phyloP scores from a whole-genome alignment of 495 filamentous ascomycete species.

The Xylaria venustula region DNA sequence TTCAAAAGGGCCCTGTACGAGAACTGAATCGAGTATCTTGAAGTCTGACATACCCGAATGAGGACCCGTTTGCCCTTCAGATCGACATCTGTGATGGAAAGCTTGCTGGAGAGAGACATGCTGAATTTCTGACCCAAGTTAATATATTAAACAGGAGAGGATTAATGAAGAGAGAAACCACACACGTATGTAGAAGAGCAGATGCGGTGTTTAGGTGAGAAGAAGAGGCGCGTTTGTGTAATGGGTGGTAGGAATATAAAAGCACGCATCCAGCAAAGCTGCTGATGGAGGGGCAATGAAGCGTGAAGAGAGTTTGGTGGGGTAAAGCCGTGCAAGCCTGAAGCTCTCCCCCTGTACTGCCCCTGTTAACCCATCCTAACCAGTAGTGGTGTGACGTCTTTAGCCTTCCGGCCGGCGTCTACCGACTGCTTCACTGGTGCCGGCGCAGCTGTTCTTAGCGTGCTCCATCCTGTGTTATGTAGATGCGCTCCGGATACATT shows the following conservation, averaged over 20 bases:
- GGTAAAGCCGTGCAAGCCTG: neutral
- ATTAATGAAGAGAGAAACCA: neutral
- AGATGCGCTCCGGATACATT: slow-evolving; percentile 2
- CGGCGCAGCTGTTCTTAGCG: neutral
- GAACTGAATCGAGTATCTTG: neutral
- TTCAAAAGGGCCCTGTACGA: neutral
- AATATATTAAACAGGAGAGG: neutral
- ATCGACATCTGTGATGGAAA: slow-evolving; percentile 92
- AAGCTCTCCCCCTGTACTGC: neutral
- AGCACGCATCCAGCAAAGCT: slow-evolving; percentile 9
- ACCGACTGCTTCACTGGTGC: neutral
- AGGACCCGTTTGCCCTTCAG: slow-evolving; percentile 97
- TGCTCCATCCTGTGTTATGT: neutral
- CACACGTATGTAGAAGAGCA: neutral
- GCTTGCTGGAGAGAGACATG: slow-evolving; percentile 99
- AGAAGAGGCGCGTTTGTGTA: neutral
- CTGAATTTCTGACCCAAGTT: slow-evolving; percentile 28
- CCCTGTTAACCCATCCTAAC: neutral
- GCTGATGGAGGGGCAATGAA: slow-evolving; percentile 15
- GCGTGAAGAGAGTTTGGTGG: neutral
- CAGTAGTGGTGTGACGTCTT: neutral
- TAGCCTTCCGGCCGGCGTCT: neutral
- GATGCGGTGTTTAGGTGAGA: neutral
- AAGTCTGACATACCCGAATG: slow-evolving; percentile 71
- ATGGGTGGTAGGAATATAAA: slow-evolving; percentile 7